Conservation (phyloP, 2,329 filamentous ascomycete species). For the Stachybotrys chartarum region DNA sequence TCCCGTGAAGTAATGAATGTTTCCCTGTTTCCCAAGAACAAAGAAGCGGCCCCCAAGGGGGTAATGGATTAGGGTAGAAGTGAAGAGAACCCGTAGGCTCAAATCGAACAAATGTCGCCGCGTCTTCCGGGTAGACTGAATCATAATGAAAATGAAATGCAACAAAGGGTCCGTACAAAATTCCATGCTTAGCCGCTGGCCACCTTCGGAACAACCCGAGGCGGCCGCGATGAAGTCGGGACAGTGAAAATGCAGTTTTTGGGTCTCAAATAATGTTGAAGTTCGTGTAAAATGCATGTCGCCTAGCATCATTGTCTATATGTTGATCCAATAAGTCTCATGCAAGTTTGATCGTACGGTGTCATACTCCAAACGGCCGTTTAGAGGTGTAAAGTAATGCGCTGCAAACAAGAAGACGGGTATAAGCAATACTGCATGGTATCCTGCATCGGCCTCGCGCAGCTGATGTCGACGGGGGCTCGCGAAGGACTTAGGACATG, state of each 20-base stretch:
- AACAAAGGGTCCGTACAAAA: no score
- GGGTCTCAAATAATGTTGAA: not conserved
- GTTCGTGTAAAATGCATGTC: not conserved
- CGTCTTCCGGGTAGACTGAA: not conserved
- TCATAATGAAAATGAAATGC: not conserved
- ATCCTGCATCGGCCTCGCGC: not conserved
- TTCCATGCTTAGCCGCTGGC: no score
- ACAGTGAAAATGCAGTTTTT: not conserved
- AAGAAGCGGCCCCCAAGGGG: not conserved
- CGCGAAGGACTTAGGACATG: conserved; percentile 14
- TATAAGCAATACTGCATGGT: not conserved
- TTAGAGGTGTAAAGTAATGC: not conserved
- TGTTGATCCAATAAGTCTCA: not conserved
- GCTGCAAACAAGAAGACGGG: not conserved
- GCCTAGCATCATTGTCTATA: not conserved
- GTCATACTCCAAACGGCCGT: not conserved
- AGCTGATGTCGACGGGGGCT: not conserved
- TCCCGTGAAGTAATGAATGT: conserved; percentile 14
- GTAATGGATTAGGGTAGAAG: not conserved
- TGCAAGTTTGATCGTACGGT: not conserved
- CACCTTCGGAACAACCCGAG: no score
- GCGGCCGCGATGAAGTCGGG: no score
- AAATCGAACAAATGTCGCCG: no score
- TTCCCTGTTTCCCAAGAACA: conserved; percentile 1
- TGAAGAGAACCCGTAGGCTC: not conserved